phyloP scores from a whole-genome alignment of 2,329 filamentous ascomycete species.

The Clathrospora elynae region DNA sequence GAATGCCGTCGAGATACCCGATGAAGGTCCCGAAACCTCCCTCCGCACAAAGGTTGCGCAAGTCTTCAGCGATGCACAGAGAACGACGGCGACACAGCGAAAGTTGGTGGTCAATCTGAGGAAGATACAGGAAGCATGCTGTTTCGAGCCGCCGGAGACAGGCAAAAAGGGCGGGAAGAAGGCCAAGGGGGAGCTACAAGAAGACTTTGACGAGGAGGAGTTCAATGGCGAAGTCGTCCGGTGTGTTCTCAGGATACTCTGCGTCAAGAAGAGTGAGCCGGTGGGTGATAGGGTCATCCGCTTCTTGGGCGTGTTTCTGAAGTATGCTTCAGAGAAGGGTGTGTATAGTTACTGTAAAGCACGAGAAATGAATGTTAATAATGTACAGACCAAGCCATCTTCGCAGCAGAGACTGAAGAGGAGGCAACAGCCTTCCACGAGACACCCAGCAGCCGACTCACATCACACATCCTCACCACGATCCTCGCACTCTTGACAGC shows the following conservation, averaged over 20 bases:
- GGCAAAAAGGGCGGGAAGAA: slow-evolving; percentile 54
- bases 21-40: slow-evolving; percentile 71
- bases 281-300: slow-evolving; percentile 84
- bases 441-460: slow-evolving; percentile 82
- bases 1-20: slow-evolving; percentile 59
- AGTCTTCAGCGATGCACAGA: slow-evolving; percentile 69
- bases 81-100: slow-evolving; percentile 84
- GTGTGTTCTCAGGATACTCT: slow-evolving; percentile 80
- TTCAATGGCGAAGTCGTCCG: slow-evolving; percentile 87
- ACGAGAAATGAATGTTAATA: slow-evolving; percentile 13
- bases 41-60: slow-evolving; percentile 74
- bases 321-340: slow-evolving; percentile 67
- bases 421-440: slow-evolving; percentile 75
- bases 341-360: slow-evolving; percentile 7
- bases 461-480: slow-evolving; percentile 72
- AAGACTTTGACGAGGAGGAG: slow-evolving; percentile 79
- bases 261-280: slow-evolving; percentile 87
- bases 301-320: slow-evolving; percentile 86
- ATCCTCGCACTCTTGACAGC: slow-evolving; percentile 76
- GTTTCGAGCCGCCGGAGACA: slow-evolving; percentile 58
- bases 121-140: slow-evolving; percentile 87
- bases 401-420: slow-evolving; percentile 59
- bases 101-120: slow-evolving; percentile 86
- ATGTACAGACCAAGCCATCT: slow-evolving; percentile 38
- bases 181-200: slow-evolving; percentile 48